These are phyloP conservation scores for Zygoascus flipseniorum DNA, from an alignment of 805 yeast species.

Conservation along the genomic window DNA sequence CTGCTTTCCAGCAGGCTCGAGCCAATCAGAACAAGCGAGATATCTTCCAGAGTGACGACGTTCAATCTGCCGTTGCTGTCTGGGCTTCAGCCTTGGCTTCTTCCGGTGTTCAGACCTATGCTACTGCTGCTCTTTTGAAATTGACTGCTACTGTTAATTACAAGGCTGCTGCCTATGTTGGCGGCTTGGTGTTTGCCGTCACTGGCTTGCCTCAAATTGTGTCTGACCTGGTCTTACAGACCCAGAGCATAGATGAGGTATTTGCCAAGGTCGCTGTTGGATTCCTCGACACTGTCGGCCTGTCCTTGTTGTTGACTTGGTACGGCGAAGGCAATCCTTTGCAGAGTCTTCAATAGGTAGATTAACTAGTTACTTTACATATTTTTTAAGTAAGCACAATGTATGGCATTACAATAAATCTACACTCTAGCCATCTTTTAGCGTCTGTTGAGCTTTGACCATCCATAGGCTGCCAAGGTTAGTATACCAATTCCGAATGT, in stretches of 20 bases:
- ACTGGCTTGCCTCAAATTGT: slow-evolving; percentile 30
- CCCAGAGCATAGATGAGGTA: slow-evolving; percentile 29
- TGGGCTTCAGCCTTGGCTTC: slow-evolving; percentile 28
- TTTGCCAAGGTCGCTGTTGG: slow-evolving; percentile 26
- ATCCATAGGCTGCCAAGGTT: not conserved
- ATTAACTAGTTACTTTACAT: not conserved
- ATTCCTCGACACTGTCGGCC: slow-evolving; percentile 35
- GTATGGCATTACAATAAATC: not conserved
- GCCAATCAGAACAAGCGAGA: slow-evolving; percentile 27
- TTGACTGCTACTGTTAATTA: slow-evolving; percentile 30
- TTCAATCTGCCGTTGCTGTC: slow-evolving; percentile 29
- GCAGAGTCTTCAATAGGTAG: not conserved
- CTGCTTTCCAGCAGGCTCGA: slow-evolving; percentile 31
- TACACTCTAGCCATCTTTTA: not conserved
- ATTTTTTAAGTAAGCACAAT: not conserved
- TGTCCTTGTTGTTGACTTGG: slow-evolving; percentile 32
- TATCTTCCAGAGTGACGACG: slow-evolving; percentile 29
- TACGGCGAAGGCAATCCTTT: slow-evolving; percentile 22
- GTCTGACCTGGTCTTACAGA: slow-evolving; percentile 26
- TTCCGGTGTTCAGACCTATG: slow-evolving; percentile 34
- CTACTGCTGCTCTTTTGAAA: slow-evolving; percentile 32
- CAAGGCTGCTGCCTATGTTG: slow-evolving; percentile 34
- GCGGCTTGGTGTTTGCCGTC: slow-evolving; percentile 31
- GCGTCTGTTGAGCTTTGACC: not conserved
- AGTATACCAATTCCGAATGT: not conserved